phyloP scores from a whole-genome alignment of 345 rosid species.

The Arabidopsis arenosa region DNA sequence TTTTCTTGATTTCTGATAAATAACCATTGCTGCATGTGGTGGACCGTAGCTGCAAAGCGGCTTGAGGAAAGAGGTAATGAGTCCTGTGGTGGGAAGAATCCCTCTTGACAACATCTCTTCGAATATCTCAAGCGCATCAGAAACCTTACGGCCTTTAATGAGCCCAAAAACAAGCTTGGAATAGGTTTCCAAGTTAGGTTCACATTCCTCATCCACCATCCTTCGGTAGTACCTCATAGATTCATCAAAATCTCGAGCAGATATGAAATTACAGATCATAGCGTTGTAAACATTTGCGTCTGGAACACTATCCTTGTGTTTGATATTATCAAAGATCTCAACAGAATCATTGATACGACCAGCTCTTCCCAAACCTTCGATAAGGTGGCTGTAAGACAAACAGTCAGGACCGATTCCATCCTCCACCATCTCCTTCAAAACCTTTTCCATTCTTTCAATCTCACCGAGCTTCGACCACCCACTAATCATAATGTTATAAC shows the following conservation, averaged over 20 bases:
- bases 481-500: conserved; percentile 62
- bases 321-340: conserved; percentile 60
- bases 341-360: conserved; percentile 68
- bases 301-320: conserved; percentile 53
- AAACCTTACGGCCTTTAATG: conserved; percentile 73
- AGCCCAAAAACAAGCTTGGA: conserved; percentile 63
- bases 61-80: conserved; percentile 63
- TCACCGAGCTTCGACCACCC: conserved; percentile 88
- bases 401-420: conserved; percentile 62
- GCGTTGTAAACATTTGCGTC: conserved; percentile 71
- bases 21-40: conserved; percentile 81
- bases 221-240: conserved; percentile 56
- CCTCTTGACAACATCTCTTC: conserved; percentile 76
- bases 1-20: conserved; percentile 77
- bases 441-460: conserved; percentile 60
- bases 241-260: conserved; percentile 59
- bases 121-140: conserved; percentile 87
- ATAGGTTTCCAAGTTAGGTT: conserved; percentile 68
- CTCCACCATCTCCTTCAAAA: conserved; percentile 66
- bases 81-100: conserved; percentile 68
- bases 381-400: conserved; percentile 60
- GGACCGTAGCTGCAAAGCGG: conserved; percentile 87
- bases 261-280: conserved; percentile 71
- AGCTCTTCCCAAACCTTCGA: conserved; percentile 84
- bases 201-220: conserved; percentile 58